These are phyloP conservation scores for Pezicula neosporulosa DNA, from an alignment of 2,329 filamentous ascomycete genomes.

Conservation along the genomic window DNA sequence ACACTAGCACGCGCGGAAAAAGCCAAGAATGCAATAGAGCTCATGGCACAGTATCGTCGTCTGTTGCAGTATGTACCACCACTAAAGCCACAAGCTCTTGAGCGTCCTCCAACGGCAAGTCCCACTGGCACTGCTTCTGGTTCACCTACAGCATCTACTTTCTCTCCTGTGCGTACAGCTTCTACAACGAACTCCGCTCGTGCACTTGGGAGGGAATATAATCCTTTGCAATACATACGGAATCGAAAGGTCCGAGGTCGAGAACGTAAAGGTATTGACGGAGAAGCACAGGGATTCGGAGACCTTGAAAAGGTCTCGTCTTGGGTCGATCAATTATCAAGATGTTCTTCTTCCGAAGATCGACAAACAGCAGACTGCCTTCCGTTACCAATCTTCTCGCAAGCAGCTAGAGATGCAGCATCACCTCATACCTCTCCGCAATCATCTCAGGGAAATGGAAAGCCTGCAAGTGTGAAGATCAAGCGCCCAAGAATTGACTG, in stretches of 20 bases:
- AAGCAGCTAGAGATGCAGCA: slow-evolving; percentile 17
- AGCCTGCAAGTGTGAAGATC: slow-evolving; percentile 43
- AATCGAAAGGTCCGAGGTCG: slow-evolving; percentile 83
- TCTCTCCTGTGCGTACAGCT: slow-evolving; percentile 32
- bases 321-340: slow-evolving; percentile 70
- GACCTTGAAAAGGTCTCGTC: slow-evolving; percentile 67
- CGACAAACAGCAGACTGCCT: slow-evolving; percentile 31
- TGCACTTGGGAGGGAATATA: slow-evolving; percentile 68
- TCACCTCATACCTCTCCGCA: slow-evolving; percentile 31
- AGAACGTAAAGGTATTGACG: slow-evolving; percentile 71
- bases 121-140: slow-evolving; percentile 31
- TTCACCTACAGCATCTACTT: slow-evolving; percentile 34
- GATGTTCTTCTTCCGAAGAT: slow-evolving; percentile 15
- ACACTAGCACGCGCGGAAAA: slow-evolving; percentile 81
- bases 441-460: slow-evolving; percentile 35
- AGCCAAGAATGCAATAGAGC: slow-evolving; percentile 79
- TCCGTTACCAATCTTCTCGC: slow-evolving; percentile 37
- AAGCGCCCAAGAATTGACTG: slow-evolving; percentile 79
- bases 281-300: slow-evolving; percentile 72
- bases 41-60: slow-evolving; percentile 79
- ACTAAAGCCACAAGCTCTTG: slow-evolving; percentile 46
- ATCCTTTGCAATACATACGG: slow-evolving; percentile 87
- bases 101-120: slow-evolving; percentile 37
- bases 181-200: slow-evolving; percentile 30
- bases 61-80: slow-evolving; percentile 78